Base-by-base conservation (phyloP, 2,329 filamentous ascomycete species). In the Sporothrix curviconia region DNA sequence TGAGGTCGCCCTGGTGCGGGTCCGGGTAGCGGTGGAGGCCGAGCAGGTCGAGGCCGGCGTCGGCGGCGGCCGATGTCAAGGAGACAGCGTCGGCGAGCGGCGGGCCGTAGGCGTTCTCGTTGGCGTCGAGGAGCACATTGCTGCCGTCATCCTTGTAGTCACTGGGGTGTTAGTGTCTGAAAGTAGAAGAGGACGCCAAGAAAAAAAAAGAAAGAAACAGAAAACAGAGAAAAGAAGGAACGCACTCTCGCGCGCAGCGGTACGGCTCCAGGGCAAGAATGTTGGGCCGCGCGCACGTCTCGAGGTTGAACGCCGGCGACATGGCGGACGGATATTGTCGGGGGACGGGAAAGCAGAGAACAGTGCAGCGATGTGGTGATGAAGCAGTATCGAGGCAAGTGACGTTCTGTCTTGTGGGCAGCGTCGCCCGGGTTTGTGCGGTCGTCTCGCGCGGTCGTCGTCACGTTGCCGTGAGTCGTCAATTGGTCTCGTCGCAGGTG, bases 141-240 rank as follows among this genome's bases (percentile, higher is more conserved):
- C 85, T 92, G 64, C 94, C 94, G 70, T 99, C 89, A 71, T 99
- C 92, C 76, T 99, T 96, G 82, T 99, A 97, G 81, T 99, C 94
- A 76, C 90, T 95, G 52, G 2, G 3, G 5, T 2, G 39, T 36
- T 5, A 32, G 50, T 12, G 7, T 22, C n/a, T n/a, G n/a, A n/a
- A n/a, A n/a, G 24, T 19, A 37, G 28, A 7, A 17, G 19, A 12
- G 22, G 12, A 5, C 28, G 64, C 69, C 64, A 75, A n/a, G n/a
- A n/a, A n/a, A n/a, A n/a, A n/a, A n/a, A n/a, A n/a, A n/a, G n/a
- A n/a, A n/a, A n/a, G n/a, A 64, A 71, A 63, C 19, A 12, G 9
- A 39, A n/a, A 9, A 54, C 11, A 28, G 44, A 55, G 61, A 34
- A n/a, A 1, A 9, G 59, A 56, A 7, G 34, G n/a, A 3, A 73